Conservation (phyloP, 164 flowering plant species). For the Buxus sempervirens region DNA sequence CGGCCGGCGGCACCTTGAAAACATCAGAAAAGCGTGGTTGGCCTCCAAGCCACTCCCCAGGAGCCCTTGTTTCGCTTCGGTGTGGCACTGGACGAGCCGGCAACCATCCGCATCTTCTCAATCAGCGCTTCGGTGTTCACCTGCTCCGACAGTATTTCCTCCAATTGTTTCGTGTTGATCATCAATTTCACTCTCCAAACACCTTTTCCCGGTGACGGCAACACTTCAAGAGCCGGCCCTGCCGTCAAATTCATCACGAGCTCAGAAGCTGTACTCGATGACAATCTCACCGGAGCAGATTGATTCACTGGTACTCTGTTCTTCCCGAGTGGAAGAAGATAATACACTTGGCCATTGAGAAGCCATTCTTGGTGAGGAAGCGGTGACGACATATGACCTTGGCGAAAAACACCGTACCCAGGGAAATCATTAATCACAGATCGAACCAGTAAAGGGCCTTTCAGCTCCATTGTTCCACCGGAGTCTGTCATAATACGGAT, state of each 20-base stretch:
- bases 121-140: conserved; percentile 62
- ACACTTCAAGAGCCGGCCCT: conserved; percentile 37
- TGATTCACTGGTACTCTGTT: conserved; percentile 2
- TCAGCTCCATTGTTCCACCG: conserved; percentile 35
- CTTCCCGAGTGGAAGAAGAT: conserved; percentile 39
- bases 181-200: conserved; percentile 71
- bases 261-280: conserved; percentile 15
- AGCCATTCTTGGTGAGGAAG: conserved; percentile 34
- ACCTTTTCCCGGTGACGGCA: conserved; percentile 45
- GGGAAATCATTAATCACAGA: conserved; percentile 35
- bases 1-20: conserved; percentile 2
- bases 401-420: conserved; percentile 45
- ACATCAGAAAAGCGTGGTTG: conserved; percentile 21
- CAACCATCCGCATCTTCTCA: conserved; percentile 59
- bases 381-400: conserved; percentile 28
- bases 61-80: conserved; percentile 17
- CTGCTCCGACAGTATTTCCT: conserved; percentile 56
- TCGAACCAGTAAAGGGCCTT: conserved; percentile 35
- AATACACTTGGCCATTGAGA: conserved; percentile 35
- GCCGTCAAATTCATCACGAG: conserved; percentile 14
- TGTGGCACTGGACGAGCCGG: conserved; percentile 21
- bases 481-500: conserved; percentile 44
- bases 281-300: conserved; percentile 19
- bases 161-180: conserved; percentile 50
- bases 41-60: conserved; percentile 26